Evolutionary conservation across 2,329 filamentous ascomycete species (phyloP).

Genomic region (Aspergillus ochraceoroseus): DNA sequence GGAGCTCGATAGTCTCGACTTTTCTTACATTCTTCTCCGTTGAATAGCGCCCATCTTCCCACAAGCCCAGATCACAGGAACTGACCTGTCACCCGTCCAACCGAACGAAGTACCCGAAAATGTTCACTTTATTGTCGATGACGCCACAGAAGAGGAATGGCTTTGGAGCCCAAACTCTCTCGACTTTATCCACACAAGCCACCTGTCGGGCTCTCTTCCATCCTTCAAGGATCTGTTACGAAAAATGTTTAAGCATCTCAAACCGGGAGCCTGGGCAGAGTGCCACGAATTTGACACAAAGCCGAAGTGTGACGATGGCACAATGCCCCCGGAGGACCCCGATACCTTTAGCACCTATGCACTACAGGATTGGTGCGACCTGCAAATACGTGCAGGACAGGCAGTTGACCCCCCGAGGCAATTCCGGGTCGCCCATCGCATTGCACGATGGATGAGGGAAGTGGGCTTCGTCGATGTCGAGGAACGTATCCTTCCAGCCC

Average conservation of each 20-base stretch:
- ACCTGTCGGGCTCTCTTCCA: constrained; percentile 55
- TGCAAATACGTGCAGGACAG: constrained; percentile 43
- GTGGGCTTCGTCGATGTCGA: constrained; percentile 56
- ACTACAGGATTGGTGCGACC: constrained; percentile 48
- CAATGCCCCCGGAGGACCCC: constrained; percentile 47
- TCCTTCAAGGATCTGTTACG: constrained; percentile 54
- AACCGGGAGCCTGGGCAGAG: constrained; percentile 52
- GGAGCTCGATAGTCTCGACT: too few species aligned
- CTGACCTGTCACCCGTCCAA: constrained; percentile 65
- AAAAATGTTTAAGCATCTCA: constrained; percentile 50
- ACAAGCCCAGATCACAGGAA: constrained; percentile 55
- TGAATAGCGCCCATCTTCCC: constrained; percentile 48
- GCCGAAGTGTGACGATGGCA: constrained; percentile 51
- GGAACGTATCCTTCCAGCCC: constrained; percentile 51
- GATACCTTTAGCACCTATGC: constrained; percentile 35
- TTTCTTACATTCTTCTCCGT: constrained; percentile 7
- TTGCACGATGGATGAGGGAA: constrained; percentile 52
- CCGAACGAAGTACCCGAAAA: constrained; percentile 64
- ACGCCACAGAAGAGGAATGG: constrained; percentile 59
- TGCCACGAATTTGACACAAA: constrained; percentile 45
- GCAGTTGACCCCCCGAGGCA: constrained; percentile 43
- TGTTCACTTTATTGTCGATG: constrained; percentile 69
- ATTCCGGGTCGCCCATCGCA: constrained; percentile 50
- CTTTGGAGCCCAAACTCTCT: constrained; percentile 49
- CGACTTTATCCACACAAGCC: constrained; percentile 57